Evolutionary conservation across 257 asterid species (phyloP), one percentile per base, ranked within the genome.

Genomic region (Dorcoceras hygrometricum): DNA sequence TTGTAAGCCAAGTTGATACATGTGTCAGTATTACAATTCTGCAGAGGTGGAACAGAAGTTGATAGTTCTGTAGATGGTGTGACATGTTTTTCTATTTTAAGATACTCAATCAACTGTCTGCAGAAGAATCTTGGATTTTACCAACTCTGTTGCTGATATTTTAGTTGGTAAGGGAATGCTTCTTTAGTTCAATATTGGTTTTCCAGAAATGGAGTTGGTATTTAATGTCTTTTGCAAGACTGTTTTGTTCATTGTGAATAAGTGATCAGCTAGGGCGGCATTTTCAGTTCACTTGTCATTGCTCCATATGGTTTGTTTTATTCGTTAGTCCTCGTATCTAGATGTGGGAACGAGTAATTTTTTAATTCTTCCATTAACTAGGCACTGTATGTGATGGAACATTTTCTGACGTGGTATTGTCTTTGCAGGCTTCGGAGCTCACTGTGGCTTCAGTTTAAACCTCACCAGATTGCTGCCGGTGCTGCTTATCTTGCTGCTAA

Each of bases 401-500:
- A 64, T 50, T 36, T 63, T 51, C 31, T 77, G 61, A 79, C 5
- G 57, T 34, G 56, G 9, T 59, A 27, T 53, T 62, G 29, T 8
- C 71, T 75, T 81, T 84, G 84, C 83, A 94, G 99, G 83, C 90
- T 94, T 71, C 80, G 96, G 73, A 94, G 96, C 78, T 90, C 96
- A 1, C 71, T 94, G 36, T 94, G 99, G 97, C 97, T 94, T 66
- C 99, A 94, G 82, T 94, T 94, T 92, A 90, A 90, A 77, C 96
- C 99, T 71, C 89, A 94, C 48, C 97, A 94, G 82, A 94, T 94
- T 68, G 99, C 99, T 78, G 99, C 96, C 36, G 99, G 97, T 68
- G 96, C 96, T 73, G 99, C 99, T 25, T 94, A 90, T 73, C 96
- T 90, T 71, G 97, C 99, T 73, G 88, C 97, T n/a, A 90, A 94